Evolutionary conservation across 1,284 basidiomycete species (phyloP), one percentile per base, ranked within the genome.

Genomic region (Sanguinoderma infundibulare): DNA sequence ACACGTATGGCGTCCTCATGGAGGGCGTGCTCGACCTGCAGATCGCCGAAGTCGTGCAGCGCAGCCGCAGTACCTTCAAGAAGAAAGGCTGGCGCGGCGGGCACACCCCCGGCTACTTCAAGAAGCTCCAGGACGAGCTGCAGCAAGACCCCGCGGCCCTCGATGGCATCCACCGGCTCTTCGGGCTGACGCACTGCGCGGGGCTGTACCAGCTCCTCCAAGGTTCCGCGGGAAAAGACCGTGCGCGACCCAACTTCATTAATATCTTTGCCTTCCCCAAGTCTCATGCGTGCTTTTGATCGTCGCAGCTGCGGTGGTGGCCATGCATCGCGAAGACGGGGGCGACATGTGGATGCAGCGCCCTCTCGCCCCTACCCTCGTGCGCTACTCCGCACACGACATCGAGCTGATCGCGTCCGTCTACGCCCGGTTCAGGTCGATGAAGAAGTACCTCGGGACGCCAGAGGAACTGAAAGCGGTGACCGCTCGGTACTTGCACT

Each of bases 361-460:
- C 5, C 80, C 79, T 0, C 70, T 81, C 46, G 22, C 66, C 0
- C 38, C 69, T 1, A 70, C 72, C 5, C 74, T 81, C 53, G 71
- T 81, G 42, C 69, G 70, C 22, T 81, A 81, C 57, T 77, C 79
- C 2, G 77, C 77, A 0, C 73, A 75, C 61, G 79, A 81, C 67
- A 79, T 81, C 57, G 70, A 75, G 51, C 72, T 79, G 60, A 75
- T 81, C 47, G 73, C 69, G 9, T 66, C 70, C 1, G 69, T 81
- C 17, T 78, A 77, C 67, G 70, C 71, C 6, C 63, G 73, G 28
- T 81, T 81, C 57, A n/a, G 15, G 20, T n/a, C 55, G 30, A 22
- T n/a, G n/a, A 15, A 52, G 42, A 24, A 44, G n/a, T 61, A 53
- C 55, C 40, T 61, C 46, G 49, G 62, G 10, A 72, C 69, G 17